Conservation (phyloP, 2,329 filamentous ascomycete species). For the Pezicula radicicola region DNA sequence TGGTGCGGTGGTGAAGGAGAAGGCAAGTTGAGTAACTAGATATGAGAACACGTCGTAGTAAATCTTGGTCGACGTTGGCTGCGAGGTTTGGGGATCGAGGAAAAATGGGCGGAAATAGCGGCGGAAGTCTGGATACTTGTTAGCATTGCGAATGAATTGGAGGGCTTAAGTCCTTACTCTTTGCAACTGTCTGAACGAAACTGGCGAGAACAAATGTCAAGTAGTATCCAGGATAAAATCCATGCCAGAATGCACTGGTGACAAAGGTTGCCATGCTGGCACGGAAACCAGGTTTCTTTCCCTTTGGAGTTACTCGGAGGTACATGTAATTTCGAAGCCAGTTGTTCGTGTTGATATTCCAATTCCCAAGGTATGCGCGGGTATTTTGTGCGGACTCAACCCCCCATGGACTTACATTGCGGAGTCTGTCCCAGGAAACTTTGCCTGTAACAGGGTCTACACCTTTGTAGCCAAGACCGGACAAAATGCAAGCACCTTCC, state of each 20-base stretch:
- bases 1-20: conserved; percentile 79
- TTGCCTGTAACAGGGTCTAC: conserved; percentile 81
- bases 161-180: conserved; percentile 61
- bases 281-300: conserved; percentile 94
- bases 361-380: conserved; percentile 84
- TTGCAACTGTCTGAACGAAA: conserved; percentile 88
- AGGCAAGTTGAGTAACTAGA: conserved; percentile 74
- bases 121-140: conserved; percentile 66
- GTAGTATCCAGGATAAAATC: conserved; percentile 97
- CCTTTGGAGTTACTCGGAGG: conserved; percentile 87
- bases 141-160: conserved; percentile 4
- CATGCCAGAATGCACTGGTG: conserved; percentile 96
- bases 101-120: conserved; percentile 92
- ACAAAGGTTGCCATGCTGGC: conserved; percentile 92
- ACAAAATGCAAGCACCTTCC: conserved; percentile 90
- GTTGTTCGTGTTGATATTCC: conserved; percentile 98
- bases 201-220: conserved; percentile 85
- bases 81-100: conserved; percentile 70
- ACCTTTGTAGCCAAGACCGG: conserved; percentile 91
- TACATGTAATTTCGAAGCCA: conserved; percentile 98
- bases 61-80: conserved; percentile 67
- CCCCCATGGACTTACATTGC: conserved; percentile 82
- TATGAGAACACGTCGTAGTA: conserved; percentile 83
- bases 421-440: conserved; percentile 84
- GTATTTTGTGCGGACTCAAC: conserved; percentile 92